These are phyloP conservation scores for Colletotrichum spinosum DNA, from an alignment of 2,329 filamentous ascomycete genomes.

Conservation along the genomic window DNA sequence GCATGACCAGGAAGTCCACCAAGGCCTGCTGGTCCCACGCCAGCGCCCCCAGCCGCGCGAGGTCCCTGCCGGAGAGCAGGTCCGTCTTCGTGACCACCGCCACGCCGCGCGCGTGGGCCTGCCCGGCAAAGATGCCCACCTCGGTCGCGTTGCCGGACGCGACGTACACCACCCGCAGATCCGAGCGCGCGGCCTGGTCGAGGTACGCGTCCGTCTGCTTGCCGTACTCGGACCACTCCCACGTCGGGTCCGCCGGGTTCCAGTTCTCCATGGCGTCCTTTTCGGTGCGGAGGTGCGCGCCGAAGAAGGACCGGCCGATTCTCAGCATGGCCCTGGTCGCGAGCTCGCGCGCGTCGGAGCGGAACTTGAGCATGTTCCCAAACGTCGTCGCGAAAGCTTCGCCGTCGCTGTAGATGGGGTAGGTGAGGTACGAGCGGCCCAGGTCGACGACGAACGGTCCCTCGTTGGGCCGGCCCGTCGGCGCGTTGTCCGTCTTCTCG, in stretches of 20 bases:
- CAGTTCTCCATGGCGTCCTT: slow-evolving; percentile 44
- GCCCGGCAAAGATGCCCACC: slow-evolving; percentile 34
- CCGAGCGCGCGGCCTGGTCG: slow-evolving; percentile 40
- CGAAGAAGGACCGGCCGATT: slow-evolving; percentile 42
- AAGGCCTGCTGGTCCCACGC: slow-evolving; percentile 48
- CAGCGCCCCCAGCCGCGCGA: slow-evolving; percentile 39
- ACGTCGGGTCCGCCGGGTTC: slow-evolving; percentile 42
- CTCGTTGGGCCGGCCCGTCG: slow-evolving; percentile 33
- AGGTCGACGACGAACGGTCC: slow-evolving; percentile 43
- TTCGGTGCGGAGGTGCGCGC: slow-evolving; percentile 46
- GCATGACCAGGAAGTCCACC: slow-evolving; percentile 48
- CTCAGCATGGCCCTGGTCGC: slow-evolving; percentile 43
- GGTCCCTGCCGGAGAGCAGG: slow-evolving; percentile 39
- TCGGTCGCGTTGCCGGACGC: slow-evolving; percentile 44
- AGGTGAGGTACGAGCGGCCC: slow-evolving; percentile 51
- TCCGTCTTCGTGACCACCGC: slow-evolving; percentile 46
- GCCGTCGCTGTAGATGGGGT: slow-evolving; percentile 50
- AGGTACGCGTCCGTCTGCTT: slow-evolving; percentile 46
- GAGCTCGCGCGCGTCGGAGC: slow-evolving; percentile 44
- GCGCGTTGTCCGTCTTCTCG: slow-evolving; percentile 20
- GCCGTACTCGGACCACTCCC: slow-evolving; percentile 44
- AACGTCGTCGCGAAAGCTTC: slow-evolving; percentile 46
- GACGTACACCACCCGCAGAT: slow-evolving; percentile 43
- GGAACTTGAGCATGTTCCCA: slow-evolving; percentile 47
- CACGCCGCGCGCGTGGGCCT: slow-evolving; percentile 34